A percentile compares a stretch with the other conserved stretches of the same genome.
Evolutionary conservation across 2,329 filamentous ascomycete species (phyloP).

Genomic region (Macrophomina pseudophaseolina): DNA sequence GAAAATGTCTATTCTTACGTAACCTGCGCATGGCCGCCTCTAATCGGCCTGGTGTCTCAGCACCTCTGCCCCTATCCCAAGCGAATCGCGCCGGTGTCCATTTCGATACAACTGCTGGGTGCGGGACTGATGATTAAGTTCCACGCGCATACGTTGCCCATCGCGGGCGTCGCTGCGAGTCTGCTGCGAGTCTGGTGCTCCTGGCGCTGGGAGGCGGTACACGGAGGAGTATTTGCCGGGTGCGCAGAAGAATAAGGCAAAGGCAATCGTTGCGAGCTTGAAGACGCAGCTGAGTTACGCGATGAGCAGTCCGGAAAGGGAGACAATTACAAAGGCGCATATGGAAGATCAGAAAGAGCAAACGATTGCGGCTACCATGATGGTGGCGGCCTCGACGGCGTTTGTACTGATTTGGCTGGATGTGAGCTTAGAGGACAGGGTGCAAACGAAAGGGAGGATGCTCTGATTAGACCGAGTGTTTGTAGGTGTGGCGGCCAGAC

Average conservation of each 20-base stretch:
- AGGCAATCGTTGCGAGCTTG: conserved; percentile 58
- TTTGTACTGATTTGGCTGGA: neutral
- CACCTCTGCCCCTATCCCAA: neutral
- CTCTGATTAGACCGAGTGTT: neutral
- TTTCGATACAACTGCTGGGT: neutral
- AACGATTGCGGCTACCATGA: conserved; percentile 15
- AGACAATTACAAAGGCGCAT: conserved; percentile 41
- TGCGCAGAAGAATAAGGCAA: conserved; percentile 40
- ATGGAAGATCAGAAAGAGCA: conserved; percentile 40
- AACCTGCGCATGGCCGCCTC: conserved; percentile 20
- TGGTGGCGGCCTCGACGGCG: neutral
- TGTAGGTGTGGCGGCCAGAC: neutral
- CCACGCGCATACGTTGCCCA: neutral
- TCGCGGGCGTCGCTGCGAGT: neutral
- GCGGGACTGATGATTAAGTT: neutral
- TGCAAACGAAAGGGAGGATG: neutral
- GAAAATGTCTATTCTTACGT: conserved; percentile 30
- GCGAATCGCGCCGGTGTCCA: neutral
- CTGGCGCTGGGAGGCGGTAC: conserved; percentile 32
- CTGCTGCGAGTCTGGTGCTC: no score
- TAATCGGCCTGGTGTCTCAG: conserved; percentile 30
- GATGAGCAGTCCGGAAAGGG: conserved; percentile 54
- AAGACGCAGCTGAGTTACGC: conserved; percentile 59
- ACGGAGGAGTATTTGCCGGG: conserved; percentile 54
- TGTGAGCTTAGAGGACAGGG: neutral